Conservation (phyloP, 805 yeast species). For the Saccharomyces paradoxus region DNA sequence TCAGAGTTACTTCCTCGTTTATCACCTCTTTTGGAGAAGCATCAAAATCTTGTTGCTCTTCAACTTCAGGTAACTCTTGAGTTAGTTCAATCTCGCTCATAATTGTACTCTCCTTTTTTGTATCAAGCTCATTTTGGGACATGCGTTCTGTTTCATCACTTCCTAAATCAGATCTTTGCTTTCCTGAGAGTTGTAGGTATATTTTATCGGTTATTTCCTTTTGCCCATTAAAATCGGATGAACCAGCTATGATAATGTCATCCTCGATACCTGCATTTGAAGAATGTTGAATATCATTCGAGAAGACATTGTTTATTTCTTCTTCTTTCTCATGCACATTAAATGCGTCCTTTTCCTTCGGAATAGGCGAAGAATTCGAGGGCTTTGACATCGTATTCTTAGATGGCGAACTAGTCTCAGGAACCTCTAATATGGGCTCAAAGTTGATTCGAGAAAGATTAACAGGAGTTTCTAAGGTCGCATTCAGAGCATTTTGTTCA, state of each 20-base stretch:
- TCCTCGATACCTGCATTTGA: neutral
- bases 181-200: conserved; percentile 13
- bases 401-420: conserved; percentile 18
- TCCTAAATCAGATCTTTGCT: conserved; percentile 4
- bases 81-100: conserved; percentile 23
- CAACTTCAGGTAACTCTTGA: conserved; percentile 27
- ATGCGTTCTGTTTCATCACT: neutral
- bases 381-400: conserved; percentile 1
- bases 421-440: conserved; percentile 11
- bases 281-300: neutral
- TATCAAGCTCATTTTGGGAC: neutral
- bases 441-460: conserved; percentile 1
- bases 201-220: conserved; percentile 4
- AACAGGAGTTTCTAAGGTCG: conserved; percentile 2
- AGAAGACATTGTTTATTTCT: neutral
- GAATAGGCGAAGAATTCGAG: neutral
- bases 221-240: conserved; percentile 3
- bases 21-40: neutral
- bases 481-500: conserved; percentile 2
- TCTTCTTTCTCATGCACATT: neutral
- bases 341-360: neutral
- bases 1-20: neutral
- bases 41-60: conserved; percentile 6
- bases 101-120: conserved; percentile 6
- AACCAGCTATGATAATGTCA: neutral